Evolutionary conservation across 805 yeast species (phyloP).

Genomic region (Debaryomyces castellii): DNA sequence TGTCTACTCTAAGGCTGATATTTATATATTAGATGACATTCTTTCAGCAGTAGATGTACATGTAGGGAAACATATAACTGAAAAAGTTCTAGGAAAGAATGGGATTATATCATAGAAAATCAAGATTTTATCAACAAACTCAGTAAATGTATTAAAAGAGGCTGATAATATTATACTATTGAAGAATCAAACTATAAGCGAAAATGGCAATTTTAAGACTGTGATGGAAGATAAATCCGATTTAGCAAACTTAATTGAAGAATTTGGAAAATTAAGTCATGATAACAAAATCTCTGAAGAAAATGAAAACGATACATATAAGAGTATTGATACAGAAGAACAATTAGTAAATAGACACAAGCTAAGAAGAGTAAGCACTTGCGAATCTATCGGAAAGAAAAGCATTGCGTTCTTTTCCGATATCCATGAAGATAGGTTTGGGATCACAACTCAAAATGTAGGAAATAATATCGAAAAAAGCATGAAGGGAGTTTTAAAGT

Average conservation of each 20-base stretch:
- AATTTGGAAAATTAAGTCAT: constrained; percentile 19
- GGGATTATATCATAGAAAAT: constrained; percentile 36
- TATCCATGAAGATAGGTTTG: neutral
- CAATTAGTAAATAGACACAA: no score
- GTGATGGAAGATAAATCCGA: constrained; percentile 24
- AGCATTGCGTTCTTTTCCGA: neutral
- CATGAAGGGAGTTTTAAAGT: constrained; percentile 57
- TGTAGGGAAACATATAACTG: constrained; percentile 35
- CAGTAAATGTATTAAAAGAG: constrained; percentile 26
- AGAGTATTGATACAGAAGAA: no score
- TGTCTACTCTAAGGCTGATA: constrained; percentile 39
- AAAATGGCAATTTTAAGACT: constrained; percentile 48
- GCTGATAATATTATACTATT: constrained; percentile 34
- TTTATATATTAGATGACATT: constrained; percentile 38
- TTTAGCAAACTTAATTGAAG: constrained; percentile 35
- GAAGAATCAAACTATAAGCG: constrained; percentile 26
- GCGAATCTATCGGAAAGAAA: neutral
- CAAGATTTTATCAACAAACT: constrained; percentile 38
- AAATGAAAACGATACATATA: no score
- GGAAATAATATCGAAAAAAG: constrained; percentile 11
- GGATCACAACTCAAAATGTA: neutral
- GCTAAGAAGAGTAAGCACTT: neutral
- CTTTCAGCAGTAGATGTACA: constrained; percentile 46
- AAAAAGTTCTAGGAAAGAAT: constrained; percentile 27
- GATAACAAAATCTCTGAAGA: neutral